Base-by-base conservation (phyloP, 2,329 filamentous ascomycete genomes). In the Metarhizium brunneum region DNA sequence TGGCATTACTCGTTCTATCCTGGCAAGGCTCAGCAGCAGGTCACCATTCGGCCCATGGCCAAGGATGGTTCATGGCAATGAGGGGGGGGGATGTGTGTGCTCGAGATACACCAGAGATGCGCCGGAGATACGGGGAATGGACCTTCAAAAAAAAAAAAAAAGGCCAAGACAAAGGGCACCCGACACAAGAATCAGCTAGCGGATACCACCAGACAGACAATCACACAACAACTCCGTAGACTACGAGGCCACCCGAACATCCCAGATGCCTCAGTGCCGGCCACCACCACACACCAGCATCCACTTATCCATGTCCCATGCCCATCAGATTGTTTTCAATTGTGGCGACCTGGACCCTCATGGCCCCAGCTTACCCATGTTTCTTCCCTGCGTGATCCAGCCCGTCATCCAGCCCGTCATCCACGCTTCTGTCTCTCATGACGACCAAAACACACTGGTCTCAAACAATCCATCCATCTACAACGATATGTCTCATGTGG, bases 401-500 rank as follows among this genome's bases (percentile, higher is more conserved):
- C 52, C 42, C 40, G 11, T 53, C 25, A 25, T 25, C 25, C 25
- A 25, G 25, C 25, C 10, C 32, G 32, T 35, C 8, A 47, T 8
- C 45, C 47, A 54, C 47, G 38, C 53, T 50, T 35, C 4, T 49
- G 53, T 50, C 53, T 54, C 53, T 54, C 53, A 54, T 54, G 53
- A 54, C 38, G 47, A 35, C 45, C 32, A 25, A 54, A 49, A 50
- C 30, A 18, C 18, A 10, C 38, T 32, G 32, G 35, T 40, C 32
- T 42, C 29, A 35, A 25, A 45, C 52, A 6, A 29, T 32, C 18
- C 13, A 49, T 47, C 47, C 52, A 47, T 43, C 45, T 54, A 43
- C 43, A 36, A 38, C 11, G 35, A 48, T 29, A 49, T 54, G 45
- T 54, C 45, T 54, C 25, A 36, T 54, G n/a, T 40, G 43, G 18